Evolutionary conservation across 495 filamentous ascomycete species (phyloP), one percentile per base, ranked within the genome.

Genomic region (Pseudomonodictys pantanalensis): DNA sequence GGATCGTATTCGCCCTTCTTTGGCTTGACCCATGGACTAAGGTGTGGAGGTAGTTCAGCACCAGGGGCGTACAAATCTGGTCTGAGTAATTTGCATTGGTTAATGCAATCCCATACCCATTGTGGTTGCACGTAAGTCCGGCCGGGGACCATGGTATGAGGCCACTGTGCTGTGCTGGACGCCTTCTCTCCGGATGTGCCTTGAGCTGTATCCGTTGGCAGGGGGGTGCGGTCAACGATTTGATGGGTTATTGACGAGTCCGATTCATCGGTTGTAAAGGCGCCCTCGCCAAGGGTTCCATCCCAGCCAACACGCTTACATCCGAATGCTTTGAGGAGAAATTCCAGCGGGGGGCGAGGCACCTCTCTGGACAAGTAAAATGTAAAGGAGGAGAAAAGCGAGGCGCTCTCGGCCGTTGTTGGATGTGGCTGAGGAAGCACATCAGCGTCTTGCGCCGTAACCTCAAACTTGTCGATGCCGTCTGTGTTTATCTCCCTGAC

Each of bases 291-390:
- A 26, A 95, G 79, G 23, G 91, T 83, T 3, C 82, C 76, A 69
- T 96, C 92, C 93, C 93, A 98, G 47, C 91, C 92, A 66, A 98
- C 86, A 43, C 95, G 84, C 78, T 90, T 96, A 79, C 93, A 97
- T 53, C 95, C 93, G 62, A 97, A 97, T 12, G 93, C 83, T 60
- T 91, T 88, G 44, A 98, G 85, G 52, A 98, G 83, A 70, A 98
- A 96, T 72, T 98, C 93, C 5, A 98, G 78, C 1, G 93, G 85
- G 50, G 91, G 86, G 62, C 91, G 83, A 20, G 93, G 93, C 1
- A 92, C 91, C 73, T 98, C 93, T 62, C 93, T 85, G 20, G 95
- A 97, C 33, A 98, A 81, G 77, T 85, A 98, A 74, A 98, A 86
- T 24, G 89, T 95, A 72, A 88, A 92, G 26, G 87, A 83, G 7